These are phyloP conservation scores for Leccinum holopus DNA, from an alignment of 1,284 basidiomycete genomes.

Conservation along the genomic window DNA sequence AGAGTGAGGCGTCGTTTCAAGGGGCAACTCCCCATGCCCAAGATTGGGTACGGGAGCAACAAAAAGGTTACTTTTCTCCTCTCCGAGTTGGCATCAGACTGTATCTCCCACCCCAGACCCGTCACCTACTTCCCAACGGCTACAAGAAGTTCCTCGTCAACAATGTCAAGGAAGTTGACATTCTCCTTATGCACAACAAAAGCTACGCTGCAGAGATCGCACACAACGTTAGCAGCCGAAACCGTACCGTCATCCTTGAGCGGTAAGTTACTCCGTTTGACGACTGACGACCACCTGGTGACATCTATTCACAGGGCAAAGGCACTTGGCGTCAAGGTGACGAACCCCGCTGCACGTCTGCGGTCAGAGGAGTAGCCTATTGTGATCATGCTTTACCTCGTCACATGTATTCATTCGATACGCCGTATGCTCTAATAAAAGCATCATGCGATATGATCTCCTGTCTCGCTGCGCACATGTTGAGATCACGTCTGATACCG, in stretches of 20 bases:
- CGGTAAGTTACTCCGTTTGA: slow-evolving; percentile 49
- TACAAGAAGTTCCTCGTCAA: slow-evolving; percentile 92
- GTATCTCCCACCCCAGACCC: slow-evolving; percentile 53
- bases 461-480: background rate
- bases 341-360: slow-evolving; percentile 92
- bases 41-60: slow-evolving; percentile 89
- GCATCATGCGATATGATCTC: slow-evolving; percentile 10
- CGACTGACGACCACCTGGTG: background rate
- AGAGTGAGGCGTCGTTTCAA: slow-evolving; percentile 95
- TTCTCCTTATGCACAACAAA: slow-evolving; percentile 98
- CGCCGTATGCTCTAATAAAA: slow-evolving; percentile 37
- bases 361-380: slow-evolving; percentile 82
- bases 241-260: slow-evolving; percentile 92
- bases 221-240: slow-evolving; percentile 95
- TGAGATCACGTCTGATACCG: background rate
- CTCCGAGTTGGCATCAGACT: slow-evolving; percentile 5
- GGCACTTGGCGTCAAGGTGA: slow-evolving; percentile 89
- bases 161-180: slow-evolving; percentile 90
- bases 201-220: slow-evolving; percentile 96
- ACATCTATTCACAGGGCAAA: slow-evolving; percentile 65
- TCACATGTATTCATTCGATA: slow-evolving; percentile 42
- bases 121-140: slow-evolving; percentile 92
- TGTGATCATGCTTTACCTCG: slow-evolving; percentile 28
- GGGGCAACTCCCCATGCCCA: slow-evolving; percentile 94
- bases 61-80: slow-evolving; percentile 50